phyloP scores from a whole-genome alignment of 768 basidiomycete genomes.

The Amanita jacksonii region DNA sequence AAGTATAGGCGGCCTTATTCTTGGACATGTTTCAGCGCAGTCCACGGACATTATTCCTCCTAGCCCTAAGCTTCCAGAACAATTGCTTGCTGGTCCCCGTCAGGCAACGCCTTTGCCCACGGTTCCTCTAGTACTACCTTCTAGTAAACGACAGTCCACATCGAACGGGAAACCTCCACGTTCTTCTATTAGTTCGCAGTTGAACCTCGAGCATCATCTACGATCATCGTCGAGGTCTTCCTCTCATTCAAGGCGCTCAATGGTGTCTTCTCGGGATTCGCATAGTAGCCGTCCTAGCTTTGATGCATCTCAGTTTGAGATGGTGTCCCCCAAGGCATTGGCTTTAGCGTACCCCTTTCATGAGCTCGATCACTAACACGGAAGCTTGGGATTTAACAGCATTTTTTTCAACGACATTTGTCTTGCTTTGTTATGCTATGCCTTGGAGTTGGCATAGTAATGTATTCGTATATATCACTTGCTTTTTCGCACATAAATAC shows the following conservation, averaged over 20 bases:
- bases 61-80: slow-evolving; percentile 52
- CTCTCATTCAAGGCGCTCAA: slow-evolving; percentile 18
- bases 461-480: background rate
- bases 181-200: background rate
- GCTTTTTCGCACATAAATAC: background rate
- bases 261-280: slow-evolving; percentile 33
- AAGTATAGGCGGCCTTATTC: background rate
- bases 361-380: slow-evolving; percentile 32
- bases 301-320: slow-evolving; percentile 60
- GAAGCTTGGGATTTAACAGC: slow-evolving; percentile 1
- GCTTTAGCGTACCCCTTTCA: slow-evolving; percentile 50
- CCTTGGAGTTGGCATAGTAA: background rate
- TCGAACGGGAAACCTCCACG: background rate
- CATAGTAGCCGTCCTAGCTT: slow-evolving; percentile 41
- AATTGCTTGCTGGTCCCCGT: slow-evolving; percentile 23
- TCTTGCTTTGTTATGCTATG: background rate
- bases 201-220: background rate
- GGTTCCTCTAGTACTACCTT: background rate
- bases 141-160: slow-evolving; percentile 19
- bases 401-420: slow-evolving; percentile 1
- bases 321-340: slow-evolving; percentile 42
- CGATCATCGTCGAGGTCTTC: background rate
- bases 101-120: background rate
- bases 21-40: slow-evolving; percentile 3
- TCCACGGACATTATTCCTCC: slow-evolving; percentile 48